Percentiles rank a stretch among this genome's conserved stretches.
These are phyloP conservation scores for Botrytis cinerea DNA, from an alignment of 2,329 filamentous ascomycete species.

Conservation along the genomic window DNA sequence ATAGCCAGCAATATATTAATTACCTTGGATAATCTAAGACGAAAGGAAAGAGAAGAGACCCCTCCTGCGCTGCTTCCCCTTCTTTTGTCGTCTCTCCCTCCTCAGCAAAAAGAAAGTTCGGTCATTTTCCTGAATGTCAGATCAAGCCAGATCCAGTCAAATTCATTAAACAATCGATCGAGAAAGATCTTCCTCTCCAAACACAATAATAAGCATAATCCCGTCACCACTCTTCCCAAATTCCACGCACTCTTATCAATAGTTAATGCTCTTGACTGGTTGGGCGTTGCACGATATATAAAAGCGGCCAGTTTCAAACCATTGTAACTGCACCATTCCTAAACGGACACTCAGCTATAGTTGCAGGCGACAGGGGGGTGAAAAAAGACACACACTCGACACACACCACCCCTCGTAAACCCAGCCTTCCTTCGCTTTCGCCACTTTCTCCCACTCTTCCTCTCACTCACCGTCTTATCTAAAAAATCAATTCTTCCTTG, in stretches of 20 bases:
- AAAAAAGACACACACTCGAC: not conserved
- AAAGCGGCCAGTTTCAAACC: slow-evolving; percentile 17
- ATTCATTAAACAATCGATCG: not conserved
- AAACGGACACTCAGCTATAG: slow-evolving; percentile 10
- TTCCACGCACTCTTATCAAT: not conserved
- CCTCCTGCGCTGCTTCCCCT: no score
- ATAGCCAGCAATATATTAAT: not conserved
- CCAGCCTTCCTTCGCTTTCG: slow-evolving; percentile 21
- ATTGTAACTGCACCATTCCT: slow-evolving; percentile 4
- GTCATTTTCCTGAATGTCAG: not conserved
- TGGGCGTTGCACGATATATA: not conserved
- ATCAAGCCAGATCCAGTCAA: not conserved
- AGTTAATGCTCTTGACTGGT: not conserved
- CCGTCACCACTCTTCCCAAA: not conserved
- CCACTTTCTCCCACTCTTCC: slow-evolving; percentile 20
- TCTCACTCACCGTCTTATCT: slow-evolving; percentile 14
- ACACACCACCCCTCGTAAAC: not conserved
- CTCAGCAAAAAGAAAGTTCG: not conserved
- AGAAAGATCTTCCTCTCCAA: not conserved
- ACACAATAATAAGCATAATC: slow-evolving; percentile 19
- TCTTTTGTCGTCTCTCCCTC: not conserved
- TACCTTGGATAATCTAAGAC: not conserved
- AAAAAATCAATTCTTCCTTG: slow-evolving; percentile 7
- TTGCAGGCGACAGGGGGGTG: not conserved
- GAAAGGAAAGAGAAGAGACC: not conserved